phyloP scores from a whole-genome alignment of 2,329 filamentous ascomycete species.

The Alternaria novae-zelandiae region DNA sequence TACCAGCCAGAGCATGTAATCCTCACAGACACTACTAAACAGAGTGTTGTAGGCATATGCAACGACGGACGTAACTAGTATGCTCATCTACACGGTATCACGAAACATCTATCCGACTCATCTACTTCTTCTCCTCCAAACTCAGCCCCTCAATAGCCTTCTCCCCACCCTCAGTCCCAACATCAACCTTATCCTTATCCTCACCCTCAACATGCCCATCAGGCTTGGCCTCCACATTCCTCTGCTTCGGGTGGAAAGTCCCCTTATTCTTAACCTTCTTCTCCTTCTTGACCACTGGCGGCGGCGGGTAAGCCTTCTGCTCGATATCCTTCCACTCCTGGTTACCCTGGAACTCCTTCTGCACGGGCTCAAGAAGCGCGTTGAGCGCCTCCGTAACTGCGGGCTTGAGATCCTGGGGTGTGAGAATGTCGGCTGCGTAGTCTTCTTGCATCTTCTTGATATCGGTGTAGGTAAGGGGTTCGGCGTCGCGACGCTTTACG shows the following conservation, averaged over 20 bases:
- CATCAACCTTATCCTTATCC: constrained; percentile 50
- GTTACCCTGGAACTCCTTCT: constrained; percentile 71
- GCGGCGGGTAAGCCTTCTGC: constrained; percentile 81
- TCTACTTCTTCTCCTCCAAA: constrained; percentile 39
- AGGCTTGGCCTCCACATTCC: constrained; percentile 52
- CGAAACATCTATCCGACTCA: background rate
- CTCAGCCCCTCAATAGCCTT: constrained; percentile 42
- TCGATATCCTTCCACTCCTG: constrained; percentile 82
- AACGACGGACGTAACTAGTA: background rate
- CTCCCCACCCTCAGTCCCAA: constrained; percentile 47
- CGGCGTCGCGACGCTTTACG: constrained; percentile 71
- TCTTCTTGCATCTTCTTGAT: constrained; percentile 79
- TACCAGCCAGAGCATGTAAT: background rate
- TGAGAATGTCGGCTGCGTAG: constrained; percentile 80
- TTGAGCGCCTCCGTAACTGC: constrained; percentile 77
- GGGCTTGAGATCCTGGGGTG: constrained; percentile 87
- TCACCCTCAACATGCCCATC: constrained; percentile 55
- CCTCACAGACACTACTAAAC: background rate
- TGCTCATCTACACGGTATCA: background rate
- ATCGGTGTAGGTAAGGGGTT: constrained; percentile 79
- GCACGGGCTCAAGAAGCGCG: constrained; percentile 78
- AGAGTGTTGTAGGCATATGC: background rate
- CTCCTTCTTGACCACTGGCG: constrained; percentile 65
- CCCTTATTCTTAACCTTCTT: constrained; percentile 80
- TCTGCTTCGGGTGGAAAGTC: constrained; percentile 62